phyloP scores from a whole-genome alignment of 116 monocot genomes.

The Zostera marina region DNA sequence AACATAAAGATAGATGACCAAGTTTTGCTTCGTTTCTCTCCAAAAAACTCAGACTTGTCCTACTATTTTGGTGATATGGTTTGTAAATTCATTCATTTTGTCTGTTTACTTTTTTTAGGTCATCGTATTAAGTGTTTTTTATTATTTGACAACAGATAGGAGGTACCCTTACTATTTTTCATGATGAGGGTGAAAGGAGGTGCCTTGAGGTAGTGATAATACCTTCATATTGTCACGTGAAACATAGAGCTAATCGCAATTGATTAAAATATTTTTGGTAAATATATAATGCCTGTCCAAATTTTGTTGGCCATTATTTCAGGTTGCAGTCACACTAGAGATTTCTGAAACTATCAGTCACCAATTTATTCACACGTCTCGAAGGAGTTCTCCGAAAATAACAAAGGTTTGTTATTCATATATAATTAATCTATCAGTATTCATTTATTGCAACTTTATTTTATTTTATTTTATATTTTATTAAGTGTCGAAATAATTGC shows the following conservation, averaged over 20 bases:
- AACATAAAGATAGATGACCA: conserved; percentile 94
- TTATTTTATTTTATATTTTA: background rate
- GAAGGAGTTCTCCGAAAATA: conserved; percentile 56
- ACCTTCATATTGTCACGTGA: conserved; percentile 1
- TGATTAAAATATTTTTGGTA: background rate
- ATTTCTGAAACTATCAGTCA: conserved; percentile 73
- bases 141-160: conserved; percentile 55
- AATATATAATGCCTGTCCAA: background rate
- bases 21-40: conserved; percentile 78
- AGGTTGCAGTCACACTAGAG: conserved; percentile 89
- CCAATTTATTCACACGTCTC: conserved; percentile 63
- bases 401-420: conserved; percentile 44
- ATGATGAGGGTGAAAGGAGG: conserved; percentile 57
- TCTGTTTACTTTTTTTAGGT: background rate
- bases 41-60: conserved; percentile 73
- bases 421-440: background rate
- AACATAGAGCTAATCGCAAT: background rate
- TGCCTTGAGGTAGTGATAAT: conserved; percentile 72
- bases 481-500: background rate
- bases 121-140: conserved; percentile 2
- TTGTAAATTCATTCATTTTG: conserved; percentile 5
- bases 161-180: conserved; percentile 82
- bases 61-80: conserved; percentile 98
- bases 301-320: background rate
- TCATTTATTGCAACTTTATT: background rate